These are phyloP conservation scores for Drosera capensis DNA, from an alignment of 148 eudicot species.

Conservation along the genomic window DNA sequence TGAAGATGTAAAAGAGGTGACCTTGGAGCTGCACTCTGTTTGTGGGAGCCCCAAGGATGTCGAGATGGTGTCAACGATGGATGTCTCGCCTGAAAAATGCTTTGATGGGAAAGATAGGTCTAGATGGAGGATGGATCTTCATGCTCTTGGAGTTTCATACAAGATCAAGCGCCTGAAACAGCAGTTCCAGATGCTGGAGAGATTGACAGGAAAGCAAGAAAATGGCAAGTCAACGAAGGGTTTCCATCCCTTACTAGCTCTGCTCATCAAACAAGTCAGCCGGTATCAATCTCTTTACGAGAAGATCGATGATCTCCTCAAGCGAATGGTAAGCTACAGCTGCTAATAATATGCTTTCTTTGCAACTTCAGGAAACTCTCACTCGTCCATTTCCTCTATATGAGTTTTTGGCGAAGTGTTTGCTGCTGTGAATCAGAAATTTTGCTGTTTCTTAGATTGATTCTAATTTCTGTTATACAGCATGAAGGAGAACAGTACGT, in stretches of 20 bases:
- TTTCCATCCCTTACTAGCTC: neutral
- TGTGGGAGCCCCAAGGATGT: constrained; percentile 4
- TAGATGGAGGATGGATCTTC: neutral
- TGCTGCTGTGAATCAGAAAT: neutral
- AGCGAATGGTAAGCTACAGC: neutral
- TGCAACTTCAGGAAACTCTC: neutral
- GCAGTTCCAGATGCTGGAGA: neutral
- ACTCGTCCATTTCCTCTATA: neutral
- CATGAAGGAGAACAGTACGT: neutral
- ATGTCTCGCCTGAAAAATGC: neutral
- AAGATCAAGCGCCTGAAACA: neutral
- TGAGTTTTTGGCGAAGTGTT: neutral
- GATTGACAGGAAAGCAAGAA: neutral
- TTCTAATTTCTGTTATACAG: neutral
- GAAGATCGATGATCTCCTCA: neutral
- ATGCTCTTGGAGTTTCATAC: neutral
- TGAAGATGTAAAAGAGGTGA: constrained; percentile 27
- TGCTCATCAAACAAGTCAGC: neutral
- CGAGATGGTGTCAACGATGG: neutral
- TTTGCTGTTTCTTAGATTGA: neutral
- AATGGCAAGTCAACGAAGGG: neutral
- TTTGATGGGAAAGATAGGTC: neutral
- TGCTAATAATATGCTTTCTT: too few species aligned
- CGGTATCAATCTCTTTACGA: neutral
- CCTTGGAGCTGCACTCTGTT: constrained; percentile 12